Conservation (phyloP, 2,329 filamentous ascomycete genomes). For the Pseudogymnoascus sp. region DNA sequence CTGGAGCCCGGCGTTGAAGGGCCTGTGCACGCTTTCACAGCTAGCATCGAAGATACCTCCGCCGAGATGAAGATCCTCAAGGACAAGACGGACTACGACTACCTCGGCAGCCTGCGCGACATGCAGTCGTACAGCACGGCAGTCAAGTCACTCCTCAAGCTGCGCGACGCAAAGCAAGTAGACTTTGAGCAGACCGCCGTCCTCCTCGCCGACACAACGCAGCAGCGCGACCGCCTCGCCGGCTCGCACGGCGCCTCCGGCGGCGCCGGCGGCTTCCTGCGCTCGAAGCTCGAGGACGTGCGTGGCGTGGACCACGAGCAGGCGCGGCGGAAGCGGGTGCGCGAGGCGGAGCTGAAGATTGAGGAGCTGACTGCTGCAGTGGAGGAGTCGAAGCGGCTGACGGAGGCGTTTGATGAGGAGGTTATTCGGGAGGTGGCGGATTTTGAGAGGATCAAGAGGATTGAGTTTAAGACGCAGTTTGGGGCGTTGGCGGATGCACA, state of each 20-base stretch:
- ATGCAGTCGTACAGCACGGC: constrained; percentile 93
- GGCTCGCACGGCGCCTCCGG: constrained; percentile 54
- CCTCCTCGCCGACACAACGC: constrained; percentile 83
- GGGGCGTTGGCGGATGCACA: constrained; percentile 77
- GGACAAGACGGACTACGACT: constrained; percentile 91
- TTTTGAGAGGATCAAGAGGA: constrained; percentile 92
- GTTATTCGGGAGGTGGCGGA: constrained; percentile 87
- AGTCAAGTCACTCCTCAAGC: constrained; percentile 80
- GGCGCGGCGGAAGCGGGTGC: constrained; percentile 72
- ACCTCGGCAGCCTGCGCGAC: constrained; percentile 82
- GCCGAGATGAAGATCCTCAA: constrained; percentile 70
- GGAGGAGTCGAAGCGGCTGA: constrained; percentile 75
- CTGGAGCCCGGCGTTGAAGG: constrained; percentile 82
- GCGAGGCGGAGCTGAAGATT: constrained; percentile 87
- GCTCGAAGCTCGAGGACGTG: constrained; percentile 92
- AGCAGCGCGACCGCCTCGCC: constrained; percentile 64
- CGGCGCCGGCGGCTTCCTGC: constrained; percentile 78
- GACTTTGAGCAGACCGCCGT: constrained; percentile 95
- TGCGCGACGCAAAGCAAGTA: constrained; percentile 92
- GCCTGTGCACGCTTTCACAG: constrained; percentile 76
- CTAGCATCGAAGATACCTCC: constrained; percentile 75
- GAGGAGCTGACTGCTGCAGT: constrained; percentile 86
- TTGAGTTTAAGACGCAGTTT: constrained; percentile 83
- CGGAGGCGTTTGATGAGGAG: constrained; percentile 91
- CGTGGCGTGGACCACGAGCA: constrained; percentile 95